Evolutionary conservation across 306 rosid species (phyloP), one percentile per base, ranked within the genome.

Genomic region (Fragaria vesca): DNA sequence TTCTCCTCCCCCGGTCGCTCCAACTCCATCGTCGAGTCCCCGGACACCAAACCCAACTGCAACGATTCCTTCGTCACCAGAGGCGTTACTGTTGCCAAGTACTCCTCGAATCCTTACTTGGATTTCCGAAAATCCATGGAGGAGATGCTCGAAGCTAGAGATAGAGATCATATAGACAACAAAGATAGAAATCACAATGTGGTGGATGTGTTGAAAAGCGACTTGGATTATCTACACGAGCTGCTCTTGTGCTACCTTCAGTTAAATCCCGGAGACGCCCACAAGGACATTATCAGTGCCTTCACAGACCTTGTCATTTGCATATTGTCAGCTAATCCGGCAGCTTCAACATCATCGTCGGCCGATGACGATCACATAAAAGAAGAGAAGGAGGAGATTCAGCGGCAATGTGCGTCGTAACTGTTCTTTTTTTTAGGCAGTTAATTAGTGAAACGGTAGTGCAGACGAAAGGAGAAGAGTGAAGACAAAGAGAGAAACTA

Each of bases 1-100:
- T 86, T 91, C 91, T 95, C 98, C 77, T 88, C 97, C 47, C 98
- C 98, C 0, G 98, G 99, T 58, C 71, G 16, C 72, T 93, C 99
- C 66, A 96, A 96, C 80, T 93, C 99, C 88, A 91, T 96, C 63
- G 46, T 83, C 8, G 91, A 95, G 45, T 84, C 93, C 72, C 77
- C 89, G 0, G 84, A 76, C 84, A 60, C 83, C 21, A 79, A 36
- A 34, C 57, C 81, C 54, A 24, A 77, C 84, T n/a, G 69, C 57
- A 15, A 47, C 71, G 12, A 63, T 13, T 30, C 76, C 30, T 42
- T 76, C 50, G 47, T 83, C 34, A 66, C 63, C 43, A 89, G 77
- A 10, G 91, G 91, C 7, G 85, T 90, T 26, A 77, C 71, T 40
- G 93, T 95, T 2, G 84, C 87, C 45, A 92, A 91, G 81, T 83